Conservation (phyloP, 192 early-diverging fungal species). For the Chytriomyces sp. region DNA sequence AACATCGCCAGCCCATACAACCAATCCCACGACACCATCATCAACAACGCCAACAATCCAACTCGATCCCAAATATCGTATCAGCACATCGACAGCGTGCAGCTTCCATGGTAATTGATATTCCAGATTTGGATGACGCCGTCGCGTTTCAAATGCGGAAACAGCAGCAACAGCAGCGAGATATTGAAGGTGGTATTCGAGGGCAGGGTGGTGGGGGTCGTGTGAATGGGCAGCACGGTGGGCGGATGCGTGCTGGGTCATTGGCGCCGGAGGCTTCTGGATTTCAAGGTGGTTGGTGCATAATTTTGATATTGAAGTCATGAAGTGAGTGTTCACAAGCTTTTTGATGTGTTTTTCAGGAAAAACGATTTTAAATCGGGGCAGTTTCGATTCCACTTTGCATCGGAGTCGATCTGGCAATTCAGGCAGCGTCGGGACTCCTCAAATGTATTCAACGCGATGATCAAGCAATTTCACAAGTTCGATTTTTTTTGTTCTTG, state of each 20-base stretch:
- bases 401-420: neutral
- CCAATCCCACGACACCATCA: neutral
- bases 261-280: too few species aligned
- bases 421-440: neutral
- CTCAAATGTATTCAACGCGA: neutral
- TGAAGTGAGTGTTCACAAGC: neutral
- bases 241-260: too few species aligned
- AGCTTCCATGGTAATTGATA: neutral
- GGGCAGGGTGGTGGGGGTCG: neutral
- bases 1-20: neutral
- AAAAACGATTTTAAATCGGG: constrained; percentile 11
- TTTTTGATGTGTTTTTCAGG: neutral
- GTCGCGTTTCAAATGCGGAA: constrained; percentile 10
- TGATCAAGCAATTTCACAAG: neutral
- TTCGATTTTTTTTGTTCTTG: neutral
- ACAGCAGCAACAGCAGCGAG: neutral
- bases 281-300: neutral
- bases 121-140: constrained; percentile 2
- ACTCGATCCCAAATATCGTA: neutral
- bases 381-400: neutral
- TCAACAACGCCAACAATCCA: neutral
- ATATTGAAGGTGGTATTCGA: neutral
- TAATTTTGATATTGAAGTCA: neutral
- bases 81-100: too few species aligned
- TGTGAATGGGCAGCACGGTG: too few species aligned